These are phyloP conservation scores for Batkoa obscura DNA, from an alignment of 371 early-diverging fungal genomes.

Conservation along the genomic window DNA sequence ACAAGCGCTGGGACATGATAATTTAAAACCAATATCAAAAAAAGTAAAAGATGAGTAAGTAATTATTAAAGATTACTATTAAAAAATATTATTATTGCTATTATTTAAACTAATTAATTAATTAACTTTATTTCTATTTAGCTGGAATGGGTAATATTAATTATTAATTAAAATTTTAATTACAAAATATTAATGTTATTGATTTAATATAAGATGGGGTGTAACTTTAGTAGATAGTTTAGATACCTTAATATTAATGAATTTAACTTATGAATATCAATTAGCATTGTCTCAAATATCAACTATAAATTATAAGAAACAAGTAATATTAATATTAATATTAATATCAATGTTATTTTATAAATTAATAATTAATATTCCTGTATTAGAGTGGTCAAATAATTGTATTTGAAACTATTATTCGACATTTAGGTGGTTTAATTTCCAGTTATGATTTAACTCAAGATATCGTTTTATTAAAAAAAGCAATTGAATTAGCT, in stretches of 20 bases:
- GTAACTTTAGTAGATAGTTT: constrained; percentile 66
- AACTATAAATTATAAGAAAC: constrained; percentile 24
- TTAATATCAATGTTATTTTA: not conserved
- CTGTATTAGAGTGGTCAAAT: constrained; percentile 15
- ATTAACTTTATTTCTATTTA: not conserved
- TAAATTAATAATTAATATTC: constrained; percentile 17
- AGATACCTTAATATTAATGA: constrained; percentile 66
- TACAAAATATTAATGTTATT: no score
- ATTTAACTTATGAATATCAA: constrained; percentile 18
- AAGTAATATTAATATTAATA: constrained; percentile 8
- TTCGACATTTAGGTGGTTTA: constrained; percentile 51
- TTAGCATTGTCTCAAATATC: constrained; percentile 21
- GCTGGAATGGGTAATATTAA: not conserved
- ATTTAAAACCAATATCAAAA: constrained; percentile 25
- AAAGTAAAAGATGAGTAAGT: not conserved
- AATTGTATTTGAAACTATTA: constrained; percentile 52
- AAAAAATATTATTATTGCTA: no score
- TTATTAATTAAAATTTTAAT: not conserved
- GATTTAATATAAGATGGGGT: constrained; percentile 21
- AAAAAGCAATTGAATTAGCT: constrained; percentile 29
- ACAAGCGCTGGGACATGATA: constrained; percentile 33
- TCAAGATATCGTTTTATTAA: constrained; percentile 13
- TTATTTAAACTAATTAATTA: no score
- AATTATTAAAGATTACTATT: no score
- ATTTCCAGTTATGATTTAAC: constrained; percentile 32